Evolutionary conservation across 441 rosid genomes (phyloP).

Genomic region (Adansonia rubrostipa): DNA sequence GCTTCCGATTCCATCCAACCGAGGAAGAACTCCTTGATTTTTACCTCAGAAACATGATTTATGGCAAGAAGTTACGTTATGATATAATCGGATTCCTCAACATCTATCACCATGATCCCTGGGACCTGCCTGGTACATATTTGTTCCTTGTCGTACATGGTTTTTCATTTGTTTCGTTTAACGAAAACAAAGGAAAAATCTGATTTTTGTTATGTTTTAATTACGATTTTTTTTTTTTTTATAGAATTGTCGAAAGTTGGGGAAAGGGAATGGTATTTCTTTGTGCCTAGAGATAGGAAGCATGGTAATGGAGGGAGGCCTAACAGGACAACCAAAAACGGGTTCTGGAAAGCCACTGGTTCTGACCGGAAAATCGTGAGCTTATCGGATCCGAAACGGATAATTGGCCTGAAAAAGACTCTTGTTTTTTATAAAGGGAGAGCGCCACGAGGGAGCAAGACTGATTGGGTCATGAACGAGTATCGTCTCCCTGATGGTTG

Average conservation of each 20-base stretch:
- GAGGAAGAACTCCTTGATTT: conserved; percentile 90
- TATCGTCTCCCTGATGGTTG: conserved; percentile 79
- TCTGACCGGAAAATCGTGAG: conserved; percentile 81
- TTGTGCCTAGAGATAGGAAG: conserved; percentile 92
- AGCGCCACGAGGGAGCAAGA: conserved; percentile 82
- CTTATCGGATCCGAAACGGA: conserved; percentile 65
- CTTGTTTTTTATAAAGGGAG: conserved; percentile 92
- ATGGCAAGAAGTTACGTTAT: conserved; percentile 46
- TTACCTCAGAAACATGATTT: conserved; percentile 77
- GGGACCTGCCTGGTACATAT: conserved; percentile 74
- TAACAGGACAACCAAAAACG: conserved; percentile 77
- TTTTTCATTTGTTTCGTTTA: background rate
- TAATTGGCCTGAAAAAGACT: conserved; percentile 81
- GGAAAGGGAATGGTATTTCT: conserved; percentile 94
- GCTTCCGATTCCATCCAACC: conserved; percentile 94
- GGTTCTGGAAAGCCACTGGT: conserved; percentile 99
- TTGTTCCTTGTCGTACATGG: background rate
- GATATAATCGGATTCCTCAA: conserved; percentile 73
- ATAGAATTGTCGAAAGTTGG: conserved; percentile 77
- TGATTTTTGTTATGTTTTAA: background rate
- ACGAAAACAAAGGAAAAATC: background rate
- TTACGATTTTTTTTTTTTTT: background rate
- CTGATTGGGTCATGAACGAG: conserved; percentile 99
- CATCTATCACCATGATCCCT: conserved; percentile 82
- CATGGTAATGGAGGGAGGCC: conserved; percentile 91